Evolutionary conservation across 2,329 filamentous ascomycete genomes (phyloP).

Genomic region (Sporothrix protearum): DNA sequence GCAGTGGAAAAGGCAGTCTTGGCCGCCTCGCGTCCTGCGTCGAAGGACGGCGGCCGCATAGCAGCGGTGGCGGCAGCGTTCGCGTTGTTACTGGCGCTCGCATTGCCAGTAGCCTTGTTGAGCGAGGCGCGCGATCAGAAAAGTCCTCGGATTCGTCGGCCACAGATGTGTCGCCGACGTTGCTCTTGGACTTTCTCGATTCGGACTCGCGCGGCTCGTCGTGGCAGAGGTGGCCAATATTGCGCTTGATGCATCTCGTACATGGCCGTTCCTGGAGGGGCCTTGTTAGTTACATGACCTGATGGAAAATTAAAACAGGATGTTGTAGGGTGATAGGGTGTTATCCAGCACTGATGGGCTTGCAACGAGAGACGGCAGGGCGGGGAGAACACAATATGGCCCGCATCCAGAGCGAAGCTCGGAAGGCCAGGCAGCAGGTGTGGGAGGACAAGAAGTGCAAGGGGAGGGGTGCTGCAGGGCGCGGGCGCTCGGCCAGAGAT

Average conservation of each 20-base stretch:
- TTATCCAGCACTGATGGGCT: not conserved
- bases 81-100: slow-evolving; percentile 22
- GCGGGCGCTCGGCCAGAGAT: slow-evolving; percentile 9
- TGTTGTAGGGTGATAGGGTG: no score
- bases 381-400: slow-evolving; percentile 32
- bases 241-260: slow-evolving; percentile 95
- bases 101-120: slow-evolving; percentile 41
- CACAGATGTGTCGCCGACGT: slow-evolving; percentile 52
- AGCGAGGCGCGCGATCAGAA: slow-evolving; percentile 55
- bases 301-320: slow-evolving; percentile 18
- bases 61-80: slow-evolving; percentile 39
- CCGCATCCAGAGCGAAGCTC: not conserved
- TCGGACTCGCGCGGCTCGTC: slow-evolving; percentile 88
- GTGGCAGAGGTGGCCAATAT: slow-evolving; percentile 97
- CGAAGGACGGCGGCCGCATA: slow-evolving; percentile 53
- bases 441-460: slow-evolving; percentile 25
- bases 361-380: not conserved
- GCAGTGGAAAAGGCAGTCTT: slow-evolving; percentile 43
- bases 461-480: slow-evolving; percentile 4
- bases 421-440: slow-evolving; percentile 15
- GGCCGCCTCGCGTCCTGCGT: slow-evolving; percentile 37
- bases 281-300: slow-evolving; percentile 18
- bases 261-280: slow-evolving; percentile 82
- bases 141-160: slow-evolving; percentile 60
- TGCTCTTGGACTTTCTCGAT: slow-evolving; percentile 73